phyloP scores from a whole-genome alignment of 2,329 filamentous ascomycete species.

The Fusarium graminum region DNA sequence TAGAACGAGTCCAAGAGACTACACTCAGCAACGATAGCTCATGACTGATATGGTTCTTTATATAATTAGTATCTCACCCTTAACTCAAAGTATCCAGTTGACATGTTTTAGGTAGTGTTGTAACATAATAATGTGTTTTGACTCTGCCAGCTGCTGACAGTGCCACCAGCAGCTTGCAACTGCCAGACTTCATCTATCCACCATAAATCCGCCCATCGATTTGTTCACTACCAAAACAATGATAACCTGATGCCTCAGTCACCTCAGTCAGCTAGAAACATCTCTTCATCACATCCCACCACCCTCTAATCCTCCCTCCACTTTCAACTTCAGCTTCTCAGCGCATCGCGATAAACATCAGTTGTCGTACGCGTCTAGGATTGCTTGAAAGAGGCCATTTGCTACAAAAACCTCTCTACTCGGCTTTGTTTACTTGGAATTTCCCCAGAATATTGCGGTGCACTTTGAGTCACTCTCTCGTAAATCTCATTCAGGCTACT shows the following conservation, averaged over 20 bases:
- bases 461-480: conserved; percentile 1
- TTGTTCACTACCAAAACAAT: background rate
- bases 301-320: conserved; percentile 2
- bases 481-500: background rate
- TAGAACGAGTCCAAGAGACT: too few relatives aligned
- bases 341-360: conserved; percentile 9
- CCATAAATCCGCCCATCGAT: background rate
- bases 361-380: conserved; percentile 15
- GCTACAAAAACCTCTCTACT: background rate
- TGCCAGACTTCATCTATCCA: conserved; percentile 10
- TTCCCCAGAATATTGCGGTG: background rate
- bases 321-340: conserved; percentile 2
- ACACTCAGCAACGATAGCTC: too few relatives aligned
- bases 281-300: background rate
- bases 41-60: too few relatives aligned
- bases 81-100: too few relatives aligned
- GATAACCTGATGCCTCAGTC: conserved; percentile 18
- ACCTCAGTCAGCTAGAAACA: background rate
- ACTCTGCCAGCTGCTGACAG: conserved; percentile 23
- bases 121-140: background rate
- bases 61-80: too few relatives aligned
- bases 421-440: background rate
- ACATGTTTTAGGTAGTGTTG: background rate
- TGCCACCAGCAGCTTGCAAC: conserved; percentile 18
- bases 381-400: conserved; percentile 4